Evolutionary conservation across 78 protist species (phyloP).

Genomic region (Guillardia theta): DNA sequence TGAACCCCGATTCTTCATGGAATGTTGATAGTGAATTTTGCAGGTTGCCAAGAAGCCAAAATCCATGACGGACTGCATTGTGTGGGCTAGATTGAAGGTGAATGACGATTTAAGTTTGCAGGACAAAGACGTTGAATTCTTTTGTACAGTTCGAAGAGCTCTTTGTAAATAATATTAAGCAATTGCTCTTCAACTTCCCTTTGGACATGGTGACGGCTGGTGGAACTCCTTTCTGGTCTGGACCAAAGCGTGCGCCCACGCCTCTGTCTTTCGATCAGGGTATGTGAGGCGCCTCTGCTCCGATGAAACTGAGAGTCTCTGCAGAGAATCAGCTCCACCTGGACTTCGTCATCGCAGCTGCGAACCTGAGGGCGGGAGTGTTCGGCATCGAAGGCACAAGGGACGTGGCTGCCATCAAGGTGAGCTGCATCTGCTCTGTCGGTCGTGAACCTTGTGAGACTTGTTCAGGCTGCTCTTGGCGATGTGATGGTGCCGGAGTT

Average conservation of each 20-base stretch:
- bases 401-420: background rate
- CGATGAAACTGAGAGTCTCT: no score
- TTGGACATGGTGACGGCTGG: conserved; percentile 80
- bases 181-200: conserved; percentile 95
- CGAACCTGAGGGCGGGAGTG: conserved; percentile 88
- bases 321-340: conserved; percentile 67
- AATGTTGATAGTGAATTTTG: no score
- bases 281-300: no score
- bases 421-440: no score
- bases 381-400: conserved; percentile 43
- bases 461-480: background rate
- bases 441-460: background rate
- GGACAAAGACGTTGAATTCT: no score
- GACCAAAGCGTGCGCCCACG: conserved; percentile 73
- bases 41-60: background rate
- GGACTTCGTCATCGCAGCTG: conserved; percentile 84
- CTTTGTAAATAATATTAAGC: conserved; percentile 79
- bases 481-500: conserved; percentile 85
- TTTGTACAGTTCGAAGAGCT: conserved; percentile 92
- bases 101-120: no score
- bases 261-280: conserved; percentile 53
- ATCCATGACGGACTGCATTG: conserved; percentile 89
- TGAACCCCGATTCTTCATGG: no score
- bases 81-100: conserved; percentile 91
- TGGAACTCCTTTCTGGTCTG: conserved; percentile 64